Evolutionary conservation across 106 monocot species (phyloP), one percentile per base, ranked within the genome.

Genomic region (Allium fistulosum): DNA sequence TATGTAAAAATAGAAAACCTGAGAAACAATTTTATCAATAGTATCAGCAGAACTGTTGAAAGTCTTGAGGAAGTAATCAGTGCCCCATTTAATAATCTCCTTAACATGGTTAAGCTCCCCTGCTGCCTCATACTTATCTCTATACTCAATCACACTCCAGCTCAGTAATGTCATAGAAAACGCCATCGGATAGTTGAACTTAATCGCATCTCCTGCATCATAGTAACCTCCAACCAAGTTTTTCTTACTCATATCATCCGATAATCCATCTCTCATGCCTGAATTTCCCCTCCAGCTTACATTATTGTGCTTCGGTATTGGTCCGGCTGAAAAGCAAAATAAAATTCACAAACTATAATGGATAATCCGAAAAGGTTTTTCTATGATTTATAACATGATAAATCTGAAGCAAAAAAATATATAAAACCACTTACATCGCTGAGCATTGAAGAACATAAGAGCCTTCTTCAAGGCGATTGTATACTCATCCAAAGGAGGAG

Each of bases 371-470:
- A 37, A 5, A 37, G 37, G 2, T 37, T 37, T 37, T 37, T 28
- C 3, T 2, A 37, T 55, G 53, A 55, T 12, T 15, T 55, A 55
- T 55, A 3, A 55, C 53, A 55, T 15, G 2, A 5, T 11, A 64
- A 7, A 64, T 1, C 13, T 47, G 9, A 64, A 49, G 8, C 53
- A 12, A 3, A 0, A 4, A 5, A 5, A 5, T 37, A 37, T 37
- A 37, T 37, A 37, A 4, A 5, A 37, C 37, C 37, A 5, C 67
- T 52, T 7, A 67, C 67, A 67, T 67, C 80, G 52, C 63, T 93
- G 92, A 27, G 92, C 92, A 51, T 93, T 93, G 88, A 93, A 93
- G 92, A 93, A 93, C 88, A 88, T 85, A 77, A 93, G 92, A 22
- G 92, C 92, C 81, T 88, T 88, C 69, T 81, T 85, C n/a, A 93